Evolutionary conservation across 108 stramenopile species (phyloP), one percentile per base, ranked within the genome.

Genomic region (Pseudonitzschia delicatissima): DNA sequence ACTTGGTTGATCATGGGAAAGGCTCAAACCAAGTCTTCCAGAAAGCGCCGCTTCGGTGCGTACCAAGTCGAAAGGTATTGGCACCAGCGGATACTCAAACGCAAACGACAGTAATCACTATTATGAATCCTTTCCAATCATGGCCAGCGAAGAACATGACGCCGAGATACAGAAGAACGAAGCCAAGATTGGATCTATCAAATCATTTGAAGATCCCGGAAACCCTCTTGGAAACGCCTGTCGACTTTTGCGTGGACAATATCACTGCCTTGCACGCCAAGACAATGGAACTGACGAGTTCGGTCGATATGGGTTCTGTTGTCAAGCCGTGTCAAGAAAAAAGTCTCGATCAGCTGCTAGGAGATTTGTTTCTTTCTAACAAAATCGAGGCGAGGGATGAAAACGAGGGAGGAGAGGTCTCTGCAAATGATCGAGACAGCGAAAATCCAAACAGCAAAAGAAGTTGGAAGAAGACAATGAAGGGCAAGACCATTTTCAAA

Each of bases 281-380:
- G 15, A 12, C 9, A 13, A n/a, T n/a, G n/a, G n/a, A n/a, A n/a
- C n/a, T n/a, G n/a, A n/a, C n/a, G n/a, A n/a, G n/a, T n/a, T n/a
- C n/a, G n/a, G 3, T 55, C 53, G 31, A 33, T 33, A 17, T 33
- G 5, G 8, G 4, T 7, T 11, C 53, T n/a, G 5, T 55, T 34
- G 2, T 31, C 3, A 27, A 33, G 18, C 18, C 53, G 29, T 55
- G 53, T 28, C 13, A 33, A n/a, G 4, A 33, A 0, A 9, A 9
- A 7, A 15, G 31, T 21, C 17, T 55, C 2, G 53, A 27, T 0
- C n/a, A 48, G 3, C 21, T 55, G 11, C n/a, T 55, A 27, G 53
- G n/a, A 13, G 31, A 55, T 55, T 55, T 55, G 29, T 55, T 55
- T 33, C 53, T 55, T 0, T 55, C 29, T 33, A n/a, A 55, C n/a